A percentile compares a stretch with the other conserved stretches of the same genome.
Evolutionary conservation across 202 grass and related monocot genomes (phyloP).

Genomic region (Alloteropsis angusta): DNA sequence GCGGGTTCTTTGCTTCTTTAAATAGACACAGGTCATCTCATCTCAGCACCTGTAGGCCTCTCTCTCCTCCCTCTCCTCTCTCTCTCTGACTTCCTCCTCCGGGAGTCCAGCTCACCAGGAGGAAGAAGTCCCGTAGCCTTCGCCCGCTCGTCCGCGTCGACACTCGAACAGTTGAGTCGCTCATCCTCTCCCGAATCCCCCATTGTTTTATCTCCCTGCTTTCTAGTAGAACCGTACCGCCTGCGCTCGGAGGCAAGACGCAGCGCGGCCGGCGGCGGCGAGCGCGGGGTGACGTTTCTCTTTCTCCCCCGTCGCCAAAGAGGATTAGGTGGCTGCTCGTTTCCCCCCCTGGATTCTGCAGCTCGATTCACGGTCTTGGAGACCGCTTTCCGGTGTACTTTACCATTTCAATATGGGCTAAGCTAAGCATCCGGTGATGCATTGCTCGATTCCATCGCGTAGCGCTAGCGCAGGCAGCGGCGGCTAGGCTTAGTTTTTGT

Average conservation of each 20-base stretch:
- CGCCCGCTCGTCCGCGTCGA: background rate
- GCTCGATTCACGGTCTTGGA: conserved; percentile 7
- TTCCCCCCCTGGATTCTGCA: conserved; percentile 1
- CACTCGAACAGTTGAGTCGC: conserved; percentile 31
- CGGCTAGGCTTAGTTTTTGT: background rate
- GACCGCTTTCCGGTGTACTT: background rate
- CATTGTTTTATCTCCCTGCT: background rate
- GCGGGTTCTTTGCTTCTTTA: conserved; percentile 7
- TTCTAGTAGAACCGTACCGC: background rate
- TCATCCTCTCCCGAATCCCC: background rate
- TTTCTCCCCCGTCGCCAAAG: background rate
- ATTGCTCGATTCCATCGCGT: conserved; percentile 5
- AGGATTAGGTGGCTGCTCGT: conserved; percentile 21
- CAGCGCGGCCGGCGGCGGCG: background rate
- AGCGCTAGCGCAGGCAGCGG: background rate
- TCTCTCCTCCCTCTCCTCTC: background rate
- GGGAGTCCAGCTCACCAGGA: conserved; percentile 9
- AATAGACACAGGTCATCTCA: conserved; percentile 20
- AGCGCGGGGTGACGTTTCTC: background rate
- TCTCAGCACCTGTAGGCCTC: background rate
- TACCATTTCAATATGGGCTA: conserved; percentile 6
- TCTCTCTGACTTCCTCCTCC: background rate
- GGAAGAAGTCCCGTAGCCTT: background rate
- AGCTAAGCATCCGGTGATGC: conserved; percentile 16
- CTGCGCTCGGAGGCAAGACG: background rate